Evolutionary conservation across 208 protist species (phyloP).

Genomic region (Acanthamoeba castellanii): DNA sequence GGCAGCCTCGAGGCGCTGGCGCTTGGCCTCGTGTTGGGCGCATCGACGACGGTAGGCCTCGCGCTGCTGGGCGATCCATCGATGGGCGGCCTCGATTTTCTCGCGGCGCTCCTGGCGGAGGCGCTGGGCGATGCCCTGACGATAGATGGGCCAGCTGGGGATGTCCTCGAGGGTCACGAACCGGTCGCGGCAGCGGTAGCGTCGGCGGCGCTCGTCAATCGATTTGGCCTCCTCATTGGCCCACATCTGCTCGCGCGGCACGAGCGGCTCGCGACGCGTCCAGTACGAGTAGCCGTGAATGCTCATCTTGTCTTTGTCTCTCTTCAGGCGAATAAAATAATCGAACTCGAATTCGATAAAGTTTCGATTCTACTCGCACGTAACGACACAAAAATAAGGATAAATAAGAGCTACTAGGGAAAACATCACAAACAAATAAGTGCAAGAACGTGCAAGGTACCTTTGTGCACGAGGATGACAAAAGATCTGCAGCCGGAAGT

Average conservation of each 20-base stretch:
- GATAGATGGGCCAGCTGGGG: neutral
- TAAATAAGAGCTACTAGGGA: too few species aligned
- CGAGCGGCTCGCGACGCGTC: neutral
- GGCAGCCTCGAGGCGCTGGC: neutral
- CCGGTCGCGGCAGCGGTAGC: constrained; percentile 40
- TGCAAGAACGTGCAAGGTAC: too few species aligned
- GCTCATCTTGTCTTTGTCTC: neutral
- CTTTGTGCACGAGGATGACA: too few species aligned
- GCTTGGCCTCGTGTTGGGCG: neutral
- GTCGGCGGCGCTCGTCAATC: constrained; percentile 14
- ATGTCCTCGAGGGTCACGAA: constrained; percentile 56
- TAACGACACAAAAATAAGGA: too few species aligned
- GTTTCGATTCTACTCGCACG: neutral
- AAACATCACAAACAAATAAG: too few species aligned
- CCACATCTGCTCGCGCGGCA: constrained; percentile 61
- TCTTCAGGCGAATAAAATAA: neutral
- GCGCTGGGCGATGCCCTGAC: neutral
- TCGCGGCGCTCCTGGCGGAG: neutral
- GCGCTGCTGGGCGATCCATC: neutral
- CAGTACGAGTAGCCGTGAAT: constrained; percentile 14
- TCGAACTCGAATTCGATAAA: too few species aligned
- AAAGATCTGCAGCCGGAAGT: too few species aligned
- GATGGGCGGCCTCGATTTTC: neutral
- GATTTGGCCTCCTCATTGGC: constrained; percentile 9
- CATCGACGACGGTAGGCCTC: neutral